Evolutionary conservation across 208 protist species (phyloP).

Genomic region (Naegleria lovaniensis): DNA sequence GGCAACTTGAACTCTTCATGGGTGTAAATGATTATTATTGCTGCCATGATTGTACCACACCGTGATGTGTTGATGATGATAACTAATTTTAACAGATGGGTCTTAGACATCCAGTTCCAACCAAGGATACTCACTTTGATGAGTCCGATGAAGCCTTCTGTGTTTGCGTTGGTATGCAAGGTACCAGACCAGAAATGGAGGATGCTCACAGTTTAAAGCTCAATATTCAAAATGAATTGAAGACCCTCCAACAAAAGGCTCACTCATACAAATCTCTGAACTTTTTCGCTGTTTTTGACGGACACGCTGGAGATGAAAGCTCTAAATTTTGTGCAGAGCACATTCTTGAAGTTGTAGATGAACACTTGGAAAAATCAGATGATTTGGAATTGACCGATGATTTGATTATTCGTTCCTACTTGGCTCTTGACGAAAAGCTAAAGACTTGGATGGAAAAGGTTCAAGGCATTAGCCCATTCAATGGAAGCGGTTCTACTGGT

Average conservation of each 20-base stretch:
- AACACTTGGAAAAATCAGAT: background rate
- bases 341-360: background rate
- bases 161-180: background rate
- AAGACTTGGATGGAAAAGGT: background rate
- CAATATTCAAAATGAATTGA: background rate
- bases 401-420: background rate
- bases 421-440: background rate
- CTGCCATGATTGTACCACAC: too few relatives aligned
- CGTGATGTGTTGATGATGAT: too few relatives aligned
- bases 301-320: background rate
- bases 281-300: background rate
- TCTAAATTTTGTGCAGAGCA: background rate
- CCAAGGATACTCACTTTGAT: background rate
- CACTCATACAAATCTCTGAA: background rate
- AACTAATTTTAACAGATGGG: background rate
- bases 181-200: background rate
- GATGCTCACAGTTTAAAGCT: background rate
- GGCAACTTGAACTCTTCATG: too few relatives aligned
- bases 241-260: background rate
- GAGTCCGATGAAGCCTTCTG: background rate
- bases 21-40: too few relatives aligned
- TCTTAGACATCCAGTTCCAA: background rate
- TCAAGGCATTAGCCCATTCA: background rate
- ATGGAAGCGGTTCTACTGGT: background rate
- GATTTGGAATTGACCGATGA: background rate